Base-by-base conservation (phyloP, 768 basidiomycete species). In the Hericium rajendrae region DNA sequence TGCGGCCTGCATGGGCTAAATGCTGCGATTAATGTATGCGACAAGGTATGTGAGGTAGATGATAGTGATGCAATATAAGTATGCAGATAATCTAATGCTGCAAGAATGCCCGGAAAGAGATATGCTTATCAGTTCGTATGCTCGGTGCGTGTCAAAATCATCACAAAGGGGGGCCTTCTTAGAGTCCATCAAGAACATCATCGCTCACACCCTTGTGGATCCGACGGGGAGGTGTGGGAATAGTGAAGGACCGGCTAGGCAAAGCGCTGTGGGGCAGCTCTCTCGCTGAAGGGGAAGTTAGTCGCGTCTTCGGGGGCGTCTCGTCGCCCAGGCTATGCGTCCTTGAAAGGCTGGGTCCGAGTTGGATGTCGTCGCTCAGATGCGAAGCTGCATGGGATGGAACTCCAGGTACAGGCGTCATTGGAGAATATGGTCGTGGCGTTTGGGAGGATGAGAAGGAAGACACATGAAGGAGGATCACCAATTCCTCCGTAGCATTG, bases 401-500 rank as follows among this genome's bases (percentile, higher is more conserved):
- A 54, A 55, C 16, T 46, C 43, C 43, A 16, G 56, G 53, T 8
- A 48, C 60, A 20, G 58, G 55, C 16, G 51, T 55, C n/a, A 61
- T 16, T 41, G 88, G 86, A 43, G 86, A 85, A 66, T 80, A 81
- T 12, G 85, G 75, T 40, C 82, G 75, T 41, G 73, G 72, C 9
- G 79, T 78, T 15, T 79, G 68, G 3, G 79, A 71, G 10, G 84
- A 80, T 46, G 90, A 81, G 62, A 89, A 83, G 0, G 88, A 90
- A 6, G 92, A 91, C 50, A 92, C 86, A 65, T 91, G 89, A 16
- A 94, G 74, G 51, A 95, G 75, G 62, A 91, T 89, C 51, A 89
- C 85, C 64, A 93, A 88, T 68, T 91, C 91, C 69, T 94, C 85
- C 11, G 92, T 91, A 12, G 85, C 80, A 64, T 89, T 87, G 20